Evolutionary conservation across 495 filamentous ascomycete genomes (phyloP).

Genomic region (Cetradonia linearis): DNA sequence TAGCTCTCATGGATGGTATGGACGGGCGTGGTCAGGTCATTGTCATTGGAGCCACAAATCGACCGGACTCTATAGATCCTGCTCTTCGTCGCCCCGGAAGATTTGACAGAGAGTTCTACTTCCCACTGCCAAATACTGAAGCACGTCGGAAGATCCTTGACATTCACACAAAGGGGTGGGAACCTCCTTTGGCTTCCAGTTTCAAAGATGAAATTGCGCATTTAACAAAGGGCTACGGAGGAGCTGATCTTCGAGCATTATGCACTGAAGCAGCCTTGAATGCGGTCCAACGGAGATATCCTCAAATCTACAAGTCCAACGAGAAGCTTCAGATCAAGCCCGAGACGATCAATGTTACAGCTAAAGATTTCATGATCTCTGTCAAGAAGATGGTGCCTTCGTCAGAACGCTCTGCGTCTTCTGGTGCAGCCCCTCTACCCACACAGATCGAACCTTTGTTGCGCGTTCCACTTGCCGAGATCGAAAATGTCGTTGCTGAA

Average conservation of each 20-base stretch:
- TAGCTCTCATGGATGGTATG: slow-evolving; percentile 99
- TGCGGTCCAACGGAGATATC: slow-evolving; percentile 88
- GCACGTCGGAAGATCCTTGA: slow-evolving; percentile 78
- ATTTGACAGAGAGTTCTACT: slow-evolving; percentile 97
- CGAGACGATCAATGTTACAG: slow-evolving; percentile 66
- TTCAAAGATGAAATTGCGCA: slow-evolving; percentile 81
- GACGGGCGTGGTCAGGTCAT: slow-evolving; percentile 96
- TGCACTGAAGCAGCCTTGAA: slow-evolving; percentile 99
- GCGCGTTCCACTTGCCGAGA: slow-evolving; percentile 53
- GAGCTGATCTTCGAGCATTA: slow-evolving; percentile 85
- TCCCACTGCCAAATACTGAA: slow-evolving; percentile 73
- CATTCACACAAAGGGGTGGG: slow-evolving; percentile 93
- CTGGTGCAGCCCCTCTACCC: slow-evolving; percentile 67
- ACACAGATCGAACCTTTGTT: slow-evolving; percentile 73
- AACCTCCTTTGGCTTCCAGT: slow-evolving; percentile 54
- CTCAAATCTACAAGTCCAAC: slow-evolving; percentile 87
- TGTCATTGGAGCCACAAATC: slow-evolving; percentile 94
- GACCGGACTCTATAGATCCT: slow-evolving; percentile 95
- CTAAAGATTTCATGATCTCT: slow-evolving; percentile 94
- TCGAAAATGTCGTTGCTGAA: slow-evolving; percentile 57
- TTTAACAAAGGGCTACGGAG: slow-evolving; percentile 89
- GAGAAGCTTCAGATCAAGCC: slow-evolving; percentile 86
- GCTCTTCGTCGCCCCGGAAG: slow-evolving; percentile 93
- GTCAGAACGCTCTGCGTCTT: slow-evolving; percentile 76
- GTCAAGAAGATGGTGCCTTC: slow-evolving; percentile 93